Percentiles rank a stretch among this genome's conserved stretches.
phyloP scores from a whole-genome alignment of 2,329 filamentous ascomycete species.

The Claviceps digitariae region DNA sequence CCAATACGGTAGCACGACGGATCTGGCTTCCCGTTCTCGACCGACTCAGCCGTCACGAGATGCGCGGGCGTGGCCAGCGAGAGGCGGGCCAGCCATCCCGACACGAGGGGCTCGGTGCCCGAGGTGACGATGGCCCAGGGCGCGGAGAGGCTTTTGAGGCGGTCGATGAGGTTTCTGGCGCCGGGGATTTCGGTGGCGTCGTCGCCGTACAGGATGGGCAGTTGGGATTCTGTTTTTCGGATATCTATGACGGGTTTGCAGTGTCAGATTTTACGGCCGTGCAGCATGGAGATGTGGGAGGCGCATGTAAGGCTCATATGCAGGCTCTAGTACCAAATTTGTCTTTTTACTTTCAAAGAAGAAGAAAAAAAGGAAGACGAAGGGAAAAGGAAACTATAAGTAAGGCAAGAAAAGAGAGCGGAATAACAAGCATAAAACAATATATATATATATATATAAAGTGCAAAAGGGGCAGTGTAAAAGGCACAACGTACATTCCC shows the following conservation, averaged over 20 bases:
- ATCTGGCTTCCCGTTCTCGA: constrained; percentile 63
- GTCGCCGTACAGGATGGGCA: constrained; percentile 63
- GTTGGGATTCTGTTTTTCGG: constrained; percentile 58
- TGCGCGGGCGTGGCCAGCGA: constrained; percentile 50
- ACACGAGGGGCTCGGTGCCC: constrained; percentile 53
- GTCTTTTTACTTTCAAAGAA: no score
- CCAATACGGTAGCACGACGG: constrained; percentile 61
- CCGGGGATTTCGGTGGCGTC: constrained; percentile 82
- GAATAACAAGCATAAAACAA: neutral
- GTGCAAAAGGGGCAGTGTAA: neutral
- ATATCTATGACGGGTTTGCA: constrained; percentile 44
- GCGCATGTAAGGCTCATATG: no score
- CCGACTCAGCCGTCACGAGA: constrained; percentile 64
- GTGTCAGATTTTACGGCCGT: neutral
- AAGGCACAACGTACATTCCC: constrained; percentile 60
- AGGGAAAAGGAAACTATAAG: no score
- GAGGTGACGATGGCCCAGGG: constrained; percentile 84
- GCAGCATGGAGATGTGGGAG: no score
- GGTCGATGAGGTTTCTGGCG: constrained; percentile 54
- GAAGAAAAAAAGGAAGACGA: no score
- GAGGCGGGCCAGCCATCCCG: constrained; percentile 58
- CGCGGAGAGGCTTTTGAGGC: constrained; percentile 45
- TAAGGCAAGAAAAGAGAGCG: neutral
- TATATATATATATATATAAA: neutral
- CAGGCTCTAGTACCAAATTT: no score